Base-by-base conservation (phyloP, 352 stramenopile species). In the Globisporangium perplexum region DNA sequence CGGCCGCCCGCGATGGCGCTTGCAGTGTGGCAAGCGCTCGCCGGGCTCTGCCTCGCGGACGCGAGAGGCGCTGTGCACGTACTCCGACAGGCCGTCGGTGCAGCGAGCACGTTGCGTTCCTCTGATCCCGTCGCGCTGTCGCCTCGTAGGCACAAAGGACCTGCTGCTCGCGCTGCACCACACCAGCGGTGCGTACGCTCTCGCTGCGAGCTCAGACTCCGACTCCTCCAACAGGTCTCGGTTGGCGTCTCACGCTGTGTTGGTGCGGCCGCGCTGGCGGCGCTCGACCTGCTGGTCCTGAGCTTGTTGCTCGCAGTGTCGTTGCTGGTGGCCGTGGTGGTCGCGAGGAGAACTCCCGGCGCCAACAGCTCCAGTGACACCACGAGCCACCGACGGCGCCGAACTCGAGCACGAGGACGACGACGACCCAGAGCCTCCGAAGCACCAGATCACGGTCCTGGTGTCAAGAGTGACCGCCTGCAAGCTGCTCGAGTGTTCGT, bases 31-130 rank as follows among this genome's bases (percentile, higher is more conserved):
- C 39, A 45, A 4, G 39, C n/a, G 15, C 39, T 45, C 20, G 39
- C 22, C 18, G 39, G 39, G n/a, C 2, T 22, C 18, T 15, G 18
- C n/a, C 39, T 45, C 20, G 18, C 39, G 39, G 39, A 52, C 17
- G 47, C 47, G n/a, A 42, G 47, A 52, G 28, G n/a, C 47, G 12
- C 24, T 8, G 30, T 24, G 30, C 43, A 52, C 30, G 47, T 52
- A 30, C 30, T 52, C 30, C 35, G 23, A 5, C 7, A 52, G n/a
- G 18, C 36, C 12, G 11, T 42, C 20, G 47, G 47, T 52, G 24
- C 18, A 30, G 5, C 7, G 39, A 1, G 10, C 31, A 10, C 7
- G 7, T 36, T 10, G 31, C 1, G 7, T 36, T 10, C 31, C 10
- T 12, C 31, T 11, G 15, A 10, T 12, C 5, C 6, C 39, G 7